A percentile compares a stretch with the other conserved stretches of the same genome.
Evolutionary conservation across 2,329 filamentous ascomycete genomes (phyloP).

Genomic region (Colletotrichum eremochloae): DNA sequence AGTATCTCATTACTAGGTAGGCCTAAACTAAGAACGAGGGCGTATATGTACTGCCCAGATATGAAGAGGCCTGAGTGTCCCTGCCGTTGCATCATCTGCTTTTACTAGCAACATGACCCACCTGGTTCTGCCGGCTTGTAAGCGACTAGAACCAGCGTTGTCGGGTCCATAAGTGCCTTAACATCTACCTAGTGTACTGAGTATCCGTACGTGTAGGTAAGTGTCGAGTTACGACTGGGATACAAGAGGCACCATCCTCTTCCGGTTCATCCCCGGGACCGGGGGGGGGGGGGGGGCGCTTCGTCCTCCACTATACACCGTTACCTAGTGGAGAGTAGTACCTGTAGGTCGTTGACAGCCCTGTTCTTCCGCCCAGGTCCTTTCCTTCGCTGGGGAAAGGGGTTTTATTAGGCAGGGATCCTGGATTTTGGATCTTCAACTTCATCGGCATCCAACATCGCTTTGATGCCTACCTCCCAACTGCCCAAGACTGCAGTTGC

Average conservation of each 20-base stretch:
- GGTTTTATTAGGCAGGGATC: slow-evolving; percentile 11
- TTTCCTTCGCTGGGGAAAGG: slow-evolving; percentile 22
- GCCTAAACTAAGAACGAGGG: background rate
- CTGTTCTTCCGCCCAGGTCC: slow-evolving; percentile 20
- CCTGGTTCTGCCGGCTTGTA: background rate
- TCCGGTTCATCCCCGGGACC: slow-evolving; percentile 34
- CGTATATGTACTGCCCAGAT: no score
- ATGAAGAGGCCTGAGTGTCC: background rate
- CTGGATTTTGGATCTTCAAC: slow-evolving; percentile 10
- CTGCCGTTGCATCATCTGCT: background rate
- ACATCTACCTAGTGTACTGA: no score
- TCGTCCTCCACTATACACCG: no score
- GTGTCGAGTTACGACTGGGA: background rate
- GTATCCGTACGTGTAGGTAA: background rate
- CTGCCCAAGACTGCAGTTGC: background rate
- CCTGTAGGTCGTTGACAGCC: slow-evolving; percentile 1
- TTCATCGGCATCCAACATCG: slow-evolving; percentile 14
- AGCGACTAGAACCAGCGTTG: no score
- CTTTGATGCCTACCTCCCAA: background rate
- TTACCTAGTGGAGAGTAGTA: no score
- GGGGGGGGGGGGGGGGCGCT: background rate
- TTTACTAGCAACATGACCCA: background rate
- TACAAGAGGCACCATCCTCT: slow-evolving; percentile 32
- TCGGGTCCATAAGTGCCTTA: no score
- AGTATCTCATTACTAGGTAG: background rate